Evolutionary conservation across 805 yeast genomes (phyloP).

Genomic region (Lipomyces kockii): DNA sequence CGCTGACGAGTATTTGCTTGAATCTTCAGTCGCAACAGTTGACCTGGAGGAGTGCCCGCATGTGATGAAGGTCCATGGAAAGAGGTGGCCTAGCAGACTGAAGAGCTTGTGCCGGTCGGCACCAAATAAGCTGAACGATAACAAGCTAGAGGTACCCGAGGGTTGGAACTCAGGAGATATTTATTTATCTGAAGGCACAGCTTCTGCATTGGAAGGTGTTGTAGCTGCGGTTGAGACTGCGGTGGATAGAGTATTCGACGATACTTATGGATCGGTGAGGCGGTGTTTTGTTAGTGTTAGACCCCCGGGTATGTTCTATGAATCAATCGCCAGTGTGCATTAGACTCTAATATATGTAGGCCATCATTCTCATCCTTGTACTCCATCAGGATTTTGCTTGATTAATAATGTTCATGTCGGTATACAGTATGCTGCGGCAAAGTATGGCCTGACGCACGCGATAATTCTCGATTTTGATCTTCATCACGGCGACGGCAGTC

Average conservation of each 20-base stretch:
- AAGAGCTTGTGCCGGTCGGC: constrained; percentile 63
- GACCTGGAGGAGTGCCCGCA: constrained; percentile 50
- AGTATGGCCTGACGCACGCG: constrained; percentile 73
- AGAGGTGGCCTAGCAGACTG: constrained; percentile 68
- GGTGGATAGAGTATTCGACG: constrained; percentile 57
- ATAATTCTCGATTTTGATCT: constrained; percentile 81
- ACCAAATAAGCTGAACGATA: constrained; percentile 56
- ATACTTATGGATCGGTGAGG: constrained; percentile 38
- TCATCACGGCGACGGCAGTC: constrained; percentile 90
- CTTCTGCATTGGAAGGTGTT: constrained; percentile 75
- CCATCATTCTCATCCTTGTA: constrained; percentile 80
- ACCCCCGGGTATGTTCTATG: constrained; percentile 30
- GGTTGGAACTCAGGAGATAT: constrained; percentile 86
- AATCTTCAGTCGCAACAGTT: constrained; percentile 11
- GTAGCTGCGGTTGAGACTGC: constrained; percentile 77
- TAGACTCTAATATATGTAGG: constrained; percentile 81
- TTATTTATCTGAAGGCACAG: constrained; percentile 66
- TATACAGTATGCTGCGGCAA: constrained; percentile 70
- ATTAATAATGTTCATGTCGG: constrained; percentile 82
- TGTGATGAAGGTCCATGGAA: constrained; percentile 72
- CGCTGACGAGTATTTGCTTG: constrained; percentile 45
- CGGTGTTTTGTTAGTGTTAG: constrained; percentile 32
- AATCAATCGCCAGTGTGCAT: constrained; percentile 38
- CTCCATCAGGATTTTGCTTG: constrained; percentile 85
- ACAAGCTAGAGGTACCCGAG: constrained; percentile 74